Conservation (phyloP, 2,329 filamentous ascomycete genomes). For the Fusarium pseudonygamai region DNA sequence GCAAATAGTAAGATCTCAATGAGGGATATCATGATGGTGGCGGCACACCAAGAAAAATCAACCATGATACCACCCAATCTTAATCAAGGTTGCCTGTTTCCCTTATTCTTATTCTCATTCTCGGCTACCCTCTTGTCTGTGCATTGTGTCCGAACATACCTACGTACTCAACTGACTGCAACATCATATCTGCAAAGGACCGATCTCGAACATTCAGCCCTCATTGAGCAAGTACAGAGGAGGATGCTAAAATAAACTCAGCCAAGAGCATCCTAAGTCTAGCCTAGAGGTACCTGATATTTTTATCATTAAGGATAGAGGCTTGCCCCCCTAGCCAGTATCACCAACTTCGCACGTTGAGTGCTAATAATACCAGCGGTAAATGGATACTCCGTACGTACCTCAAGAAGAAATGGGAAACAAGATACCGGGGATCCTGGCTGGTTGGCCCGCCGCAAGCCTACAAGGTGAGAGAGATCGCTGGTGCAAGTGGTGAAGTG, state of each 20-base stretch:
- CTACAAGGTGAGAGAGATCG: slow-evolving; percentile 37
- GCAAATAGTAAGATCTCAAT: neutral
- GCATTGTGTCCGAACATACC: neutral
- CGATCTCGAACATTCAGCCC: slow-evolving; percentile 13
- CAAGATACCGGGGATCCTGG: slow-evolving; percentile 32
- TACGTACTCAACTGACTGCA: neutral
- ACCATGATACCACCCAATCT: slow-evolving; percentile 18
- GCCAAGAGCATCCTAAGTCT: neutral
- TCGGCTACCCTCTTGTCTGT: neutral
- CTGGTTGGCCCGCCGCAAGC: slow-evolving; percentile 39
- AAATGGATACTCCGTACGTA: slow-evolving; percentile 5
- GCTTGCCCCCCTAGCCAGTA: neutral
- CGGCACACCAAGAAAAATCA: slow-evolving; percentile 7
- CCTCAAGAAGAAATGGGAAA: neutral
- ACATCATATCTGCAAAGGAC: slow-evolving; percentile 20
- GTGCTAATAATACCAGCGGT: slow-evolving; percentile 22
- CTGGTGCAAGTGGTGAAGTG: slow-evolving; percentile 24
- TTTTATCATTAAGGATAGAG: neutral
- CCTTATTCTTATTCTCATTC: slow-evolving; percentile 3
- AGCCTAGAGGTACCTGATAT: neutral
- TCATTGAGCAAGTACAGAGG: neutral
- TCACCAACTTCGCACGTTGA: neutral
- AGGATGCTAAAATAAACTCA: neutral
- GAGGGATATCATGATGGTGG: slow-evolving; percentile 32
- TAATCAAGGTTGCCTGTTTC: slow-evolving; percentile 3